Base-by-base conservation (phyloP, 106 monocot genomes). In the Dioscorea zingiberensis region DNA sequence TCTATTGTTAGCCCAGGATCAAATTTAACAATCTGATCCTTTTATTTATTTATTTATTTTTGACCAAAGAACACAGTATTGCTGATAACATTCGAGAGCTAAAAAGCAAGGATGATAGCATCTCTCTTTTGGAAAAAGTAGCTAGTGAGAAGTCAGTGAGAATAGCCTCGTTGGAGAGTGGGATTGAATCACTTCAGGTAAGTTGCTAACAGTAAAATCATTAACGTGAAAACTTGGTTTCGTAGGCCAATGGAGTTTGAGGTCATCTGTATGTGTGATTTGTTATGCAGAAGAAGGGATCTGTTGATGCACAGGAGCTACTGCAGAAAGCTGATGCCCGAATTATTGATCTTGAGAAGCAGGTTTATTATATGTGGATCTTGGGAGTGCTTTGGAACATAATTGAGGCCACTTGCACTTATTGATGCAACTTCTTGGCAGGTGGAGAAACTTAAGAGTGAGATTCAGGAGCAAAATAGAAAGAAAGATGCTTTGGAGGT, bases 101-200 rank as follows among this genome's bases (percentile, higher is more conserved):
- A 48, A 48, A 67, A 62, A 59, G 53, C 59, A 72, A 71, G 59
- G 77, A 71, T 61, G 71, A 54, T 3, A 23, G 25, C 8, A 11
- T 67, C 53, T 58, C 28, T 14, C 48, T 49, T 7, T 13, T 66
- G 45, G 60, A 72, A 17, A 54, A 77, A 38, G 19, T 59, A 24
- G 26, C 66, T 25, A 27, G 60, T 10, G 77, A 77, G 54, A 77
- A 71, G 60, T 60, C 66, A 46, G 59, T 58, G 28, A 32, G 15
- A 25, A 62, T 77, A 8, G 23, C 48, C 44, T 60, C 32, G 12
- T 47, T 77, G 32, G 27, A 66, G 44, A 60, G 44, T 16, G 66
- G 66, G 38, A 66, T 77, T 7, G 66, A 77, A 44, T 28, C 27
- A 25, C 44, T 71, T 51, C 59, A 71, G 66, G 77, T 77, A 26